phyloP scores from a whole-genome alignment of 176 grass and related monocot genomes.

The Avena insularis region DNA sequence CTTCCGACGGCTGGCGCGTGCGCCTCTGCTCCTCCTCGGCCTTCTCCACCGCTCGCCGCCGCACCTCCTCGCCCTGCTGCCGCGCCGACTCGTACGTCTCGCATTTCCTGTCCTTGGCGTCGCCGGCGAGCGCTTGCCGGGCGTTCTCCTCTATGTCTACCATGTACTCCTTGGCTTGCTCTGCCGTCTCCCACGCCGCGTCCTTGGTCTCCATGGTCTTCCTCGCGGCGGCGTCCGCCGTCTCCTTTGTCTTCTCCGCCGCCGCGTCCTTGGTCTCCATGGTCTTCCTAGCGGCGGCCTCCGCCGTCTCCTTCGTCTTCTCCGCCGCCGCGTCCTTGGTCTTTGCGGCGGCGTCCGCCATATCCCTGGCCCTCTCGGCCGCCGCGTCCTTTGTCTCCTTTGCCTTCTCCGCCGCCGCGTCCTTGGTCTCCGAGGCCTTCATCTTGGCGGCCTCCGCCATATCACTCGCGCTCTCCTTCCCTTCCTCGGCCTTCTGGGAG shows the following conservation, averaged over 20 bases:
- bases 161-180: constrained; percentile 53
- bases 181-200: constrained; percentile 8
- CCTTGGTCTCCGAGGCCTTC: constrained; percentile 46
- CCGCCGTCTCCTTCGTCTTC: neutral
- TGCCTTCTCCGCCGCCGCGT: constrained; percentile 18
- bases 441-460: constrained; percentile 21
- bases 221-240: neutral
- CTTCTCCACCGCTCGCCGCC: constrained; percentile 52
- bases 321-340: constrained; percentile 33
- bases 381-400: constrained; percentile 39
- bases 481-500: constrained; percentile 40
- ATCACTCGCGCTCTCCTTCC: constrained; percentile 45
- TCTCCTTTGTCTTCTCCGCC: neutral
- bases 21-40: constrained; percentile 26
- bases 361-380: constrained; percentile 9
- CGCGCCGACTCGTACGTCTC: constrained; percentile 56
- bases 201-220: neutral
- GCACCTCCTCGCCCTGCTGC: constrained; percentile 55
- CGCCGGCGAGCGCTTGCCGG: constrained; percentile 41
- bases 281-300: neutral
- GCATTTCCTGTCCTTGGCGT: constrained; percentile 44
- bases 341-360: neutral
- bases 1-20: constrained; percentile 33
- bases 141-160: constrained; percentile 38
- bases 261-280: neutral